Percentiles rank a stretch among this genome's conserved stretches.
Evolutionary conservation across 129 eudicot species (phyloP).

Genomic region (Artemisia argyi): DNA sequence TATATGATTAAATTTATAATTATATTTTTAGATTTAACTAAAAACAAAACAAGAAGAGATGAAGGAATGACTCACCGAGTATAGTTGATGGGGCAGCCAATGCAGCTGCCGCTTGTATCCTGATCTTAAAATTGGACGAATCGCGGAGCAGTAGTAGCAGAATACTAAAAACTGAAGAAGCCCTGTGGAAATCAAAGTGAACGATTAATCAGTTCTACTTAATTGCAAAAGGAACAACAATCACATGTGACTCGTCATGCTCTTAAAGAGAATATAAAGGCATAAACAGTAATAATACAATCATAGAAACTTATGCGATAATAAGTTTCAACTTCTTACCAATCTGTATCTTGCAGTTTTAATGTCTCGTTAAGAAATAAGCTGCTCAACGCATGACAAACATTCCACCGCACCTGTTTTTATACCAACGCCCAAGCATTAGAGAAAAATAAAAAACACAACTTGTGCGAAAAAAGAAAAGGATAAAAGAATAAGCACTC

Average conservation of each 20-base stretch:
- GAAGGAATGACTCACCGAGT: conserved; percentile 44
- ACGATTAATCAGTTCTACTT: background rate
- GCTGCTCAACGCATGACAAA: conserved; percentile 92
- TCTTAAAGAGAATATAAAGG: too few species aligned
- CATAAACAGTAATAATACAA: too few species aligned
- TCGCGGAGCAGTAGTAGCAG: conserved; percentile 81
- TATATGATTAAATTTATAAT: background rate
- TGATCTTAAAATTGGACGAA: conserved; percentile 87
- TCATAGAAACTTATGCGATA: background rate
- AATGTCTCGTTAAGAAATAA: conserved; percentile 77
- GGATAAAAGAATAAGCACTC: background rate
- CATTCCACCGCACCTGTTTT: conserved; percentile 98
- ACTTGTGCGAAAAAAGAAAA: background rate
- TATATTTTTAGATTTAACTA: background rate
- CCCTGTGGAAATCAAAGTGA: conserved; percentile 53
- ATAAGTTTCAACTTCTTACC: conserved; percentile 47
- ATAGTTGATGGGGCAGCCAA: conserved; percentile 78
- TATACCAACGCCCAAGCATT: conserved; percentile 15
- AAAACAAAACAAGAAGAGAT: too few species aligned
- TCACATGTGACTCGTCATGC: too few species aligned
- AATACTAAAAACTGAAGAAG: conserved; percentile 78
- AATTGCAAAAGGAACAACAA: too few species aligned
- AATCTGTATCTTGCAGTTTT: conserved; percentile 64
- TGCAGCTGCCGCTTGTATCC: conserved; percentile 99
- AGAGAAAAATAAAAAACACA: background rate